Conservation (phyloP, 2,329 filamentous ascomycete genomes). For the Aureobasidium zeae region DNA sequence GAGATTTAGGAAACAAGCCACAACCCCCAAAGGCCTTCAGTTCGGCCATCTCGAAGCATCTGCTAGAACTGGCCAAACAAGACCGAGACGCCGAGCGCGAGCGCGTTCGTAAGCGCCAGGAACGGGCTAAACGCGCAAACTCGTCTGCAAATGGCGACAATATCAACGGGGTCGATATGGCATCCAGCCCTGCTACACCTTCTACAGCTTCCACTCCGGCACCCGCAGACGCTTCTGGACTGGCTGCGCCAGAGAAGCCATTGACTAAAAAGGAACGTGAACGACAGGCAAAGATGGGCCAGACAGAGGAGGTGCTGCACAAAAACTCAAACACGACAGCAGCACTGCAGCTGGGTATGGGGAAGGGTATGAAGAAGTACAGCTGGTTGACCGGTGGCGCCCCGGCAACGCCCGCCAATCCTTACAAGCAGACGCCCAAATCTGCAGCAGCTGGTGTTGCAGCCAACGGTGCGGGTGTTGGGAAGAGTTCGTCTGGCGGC, state of each 20-base stretch:
- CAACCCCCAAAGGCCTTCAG: slow-evolving; percentile 39
- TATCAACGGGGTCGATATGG: neutral
- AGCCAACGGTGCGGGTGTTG: neutral
- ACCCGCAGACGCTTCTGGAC: slow-evolving; percentile 29
- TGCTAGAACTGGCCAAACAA: slow-evolving; percentile 54
- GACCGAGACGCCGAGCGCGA: slow-evolving; percentile 67
- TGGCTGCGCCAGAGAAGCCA: slow-evolving; percentile 52
- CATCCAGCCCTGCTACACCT: slow-evolving; percentile 23
- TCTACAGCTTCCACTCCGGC: slow-evolving; percentile 25
- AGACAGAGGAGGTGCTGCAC: slow-evolving; percentile 69
- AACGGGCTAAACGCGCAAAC: slow-evolving; percentile 27
- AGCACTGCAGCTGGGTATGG: slow-evolving; percentile 60
- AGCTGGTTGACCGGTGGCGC: slow-evolving; percentile 60
- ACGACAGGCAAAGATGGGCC: slow-evolving; percentile 59
- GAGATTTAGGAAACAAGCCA: slow-evolving; percentile 36
- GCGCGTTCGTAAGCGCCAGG: slow-evolving; percentile 38
- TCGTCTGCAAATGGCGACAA: slow-evolving; percentile 18
- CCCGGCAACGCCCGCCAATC: slow-evolving; percentile 47
- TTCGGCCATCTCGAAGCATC: slow-evolving; percentile 38
- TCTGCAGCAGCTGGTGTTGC: slow-evolving; percentile 13
- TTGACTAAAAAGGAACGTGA: slow-evolving; percentile 83
- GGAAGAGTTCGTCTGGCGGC: slow-evolving; percentile 2
- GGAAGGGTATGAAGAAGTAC: slow-evolving; percentile 61
- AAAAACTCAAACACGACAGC: slow-evolving; percentile 77
- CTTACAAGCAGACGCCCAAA: slow-evolving; percentile 25